Base-by-base conservation (phyloP, 331 rosid genomes). In the Rosa hybrid region DNA sequence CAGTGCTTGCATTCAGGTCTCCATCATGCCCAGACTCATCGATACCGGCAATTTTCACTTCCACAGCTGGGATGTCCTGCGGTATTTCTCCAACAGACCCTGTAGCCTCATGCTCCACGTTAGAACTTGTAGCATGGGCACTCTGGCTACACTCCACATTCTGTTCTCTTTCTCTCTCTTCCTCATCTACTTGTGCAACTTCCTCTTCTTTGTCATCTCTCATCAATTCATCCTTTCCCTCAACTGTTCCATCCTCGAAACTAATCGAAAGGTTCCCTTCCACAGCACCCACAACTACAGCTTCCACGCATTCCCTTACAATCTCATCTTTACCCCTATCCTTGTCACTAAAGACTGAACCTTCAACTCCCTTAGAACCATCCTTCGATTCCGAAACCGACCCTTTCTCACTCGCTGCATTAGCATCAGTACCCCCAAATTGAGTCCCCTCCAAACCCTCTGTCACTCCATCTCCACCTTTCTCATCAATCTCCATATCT, bases 401-500 rank as follows among this genome's bases (percentile, higher is more conserved):
- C 41, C 71, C 84, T 27, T 80, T 34, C 71, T 60, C 84, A 68
- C 67, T 60, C 5, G 42, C 71, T 21, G 53, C 72, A 39, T 70
- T 72, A 72, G 8, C 65, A 78, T 46, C 80, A 79, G 54, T 9
- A 41, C 50, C 54, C 64, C 23, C 74, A 75, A 72, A 30, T 11
- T 12, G 41, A 7, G 68, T 48, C 45, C 69, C 85, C 70, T 50
- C 65, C 27, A 69, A 74, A 41, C 72, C 48, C 63, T 79, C 83
- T 1, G 53, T 72, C 75, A 65, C 60, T 38, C 59, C 84, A 64
- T 34, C 68, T 6, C 44, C 63, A 3, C 8, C 74, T 60, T 80
- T 76, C 51, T 6, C 72, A 69, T 75, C 75, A 81, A 69, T 45
- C 13, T 54, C 87, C 56, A 81, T 80, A 70, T 69, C 81, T 81